Base-by-base conservation (phyloP, 495 filamentous ascomycete genomes). In the Hypoxylon perforatum region DNA sequence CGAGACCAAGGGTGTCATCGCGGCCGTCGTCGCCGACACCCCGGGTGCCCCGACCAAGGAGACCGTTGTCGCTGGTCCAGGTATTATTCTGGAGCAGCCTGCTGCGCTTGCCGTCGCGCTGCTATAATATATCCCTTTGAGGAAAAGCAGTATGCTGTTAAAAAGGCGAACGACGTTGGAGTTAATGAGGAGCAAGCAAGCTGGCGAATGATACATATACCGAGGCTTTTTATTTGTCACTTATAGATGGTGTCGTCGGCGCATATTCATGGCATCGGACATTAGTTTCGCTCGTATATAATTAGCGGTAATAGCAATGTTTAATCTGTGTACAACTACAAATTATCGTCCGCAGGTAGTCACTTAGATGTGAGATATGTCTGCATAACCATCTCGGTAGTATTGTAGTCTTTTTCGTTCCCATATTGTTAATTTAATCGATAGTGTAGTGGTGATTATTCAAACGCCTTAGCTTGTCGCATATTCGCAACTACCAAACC, bases 1-100 rank as follows among this genome's bases (percentile, higher is more conserved):
- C 60, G 82, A 86, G 68, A 74, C 74, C n/a, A 78, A 71, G 63
- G 82, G 83, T 4, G 69, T 85, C 6, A 77, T 85, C 45, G 73
- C 81, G 0, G 79, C 78, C n/a, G 69, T 78, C 14, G 70, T 86
- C 44, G 77, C 84, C 0, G 73, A 83, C 63, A 42, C 68, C 22
- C 56, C 55, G 1, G 82, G 80, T 30, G 83, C 84, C 4, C 82
- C 83, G 6, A 82, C 78, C 9, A 69, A 75, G 50, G 80, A 82
- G 14, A 77, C 69, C 10, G 78, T 85, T 5, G 51, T 69, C 14
- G 66, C 66, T 0, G 66, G 66, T 2, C 66, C 66, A 0, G 66
- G 66, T 14, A 51, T 69, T 19, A 65, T 69, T 19, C 61, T 69
- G 7, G 66, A 69, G 50, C 66, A 69, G 33, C 66, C 66, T 0